phyloP scores from a whole-genome alignment of 192 early-diverging fungal genomes.

The Dissophora globulifera region DNA sequence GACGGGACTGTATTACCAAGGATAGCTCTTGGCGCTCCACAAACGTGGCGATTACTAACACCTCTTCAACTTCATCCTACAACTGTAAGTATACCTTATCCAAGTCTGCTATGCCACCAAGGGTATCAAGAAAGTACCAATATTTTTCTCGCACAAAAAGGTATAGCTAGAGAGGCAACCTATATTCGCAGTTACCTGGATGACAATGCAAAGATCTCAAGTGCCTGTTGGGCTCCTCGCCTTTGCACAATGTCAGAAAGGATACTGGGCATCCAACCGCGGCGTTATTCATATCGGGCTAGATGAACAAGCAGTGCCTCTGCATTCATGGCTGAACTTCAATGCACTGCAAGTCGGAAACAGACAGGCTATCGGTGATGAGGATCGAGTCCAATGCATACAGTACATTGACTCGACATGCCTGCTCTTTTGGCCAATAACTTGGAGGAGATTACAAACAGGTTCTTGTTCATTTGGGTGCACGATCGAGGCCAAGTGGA shows the following conservation, averaged over 20 bases:
- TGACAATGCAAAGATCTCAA: slow-evolving; percentile 70
- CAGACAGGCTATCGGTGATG: slow-evolving; percentile 66
- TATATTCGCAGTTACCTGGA: slow-evolving; percentile 80
- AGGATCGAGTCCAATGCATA: slow-evolving; percentile 75
- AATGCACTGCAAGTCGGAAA: slow-evolving; percentile 61
- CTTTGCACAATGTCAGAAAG: slow-evolving; percentile 71
- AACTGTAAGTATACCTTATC: no score
- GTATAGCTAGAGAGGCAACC: no score
- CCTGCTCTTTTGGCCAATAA: slow-evolving; percentile 66
- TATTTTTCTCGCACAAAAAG: slow-evolving; percentile 72
- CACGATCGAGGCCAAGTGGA: slow-evolving; percentile 61
- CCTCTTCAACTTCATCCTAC: no score
- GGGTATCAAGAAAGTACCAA: slow-evolving; percentile 74
- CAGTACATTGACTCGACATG: slow-evolving; percentile 78
- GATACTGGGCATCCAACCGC: slow-evolving; percentile 65
- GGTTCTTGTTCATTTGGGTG: slow-evolving; percentile 70
- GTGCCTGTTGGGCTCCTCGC: slow-evolving; percentile 69
- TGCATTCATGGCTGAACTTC: slow-evolving; percentile 76
- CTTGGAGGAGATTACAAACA: slow-evolving; percentile 72
- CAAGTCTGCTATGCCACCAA: slow-evolving; percentile 75
- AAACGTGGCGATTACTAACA: no score
- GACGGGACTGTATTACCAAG: no score
- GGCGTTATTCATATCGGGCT: slow-evolving; percentile 70
- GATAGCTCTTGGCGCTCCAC: no score
- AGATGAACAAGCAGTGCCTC: slow-evolving; percentile 73